Evolutionary conservation across 177 flowering plant genomes (phyloP), one percentile per base, ranked within the genome.

Genomic region (Vitis hybrid): DNA sequence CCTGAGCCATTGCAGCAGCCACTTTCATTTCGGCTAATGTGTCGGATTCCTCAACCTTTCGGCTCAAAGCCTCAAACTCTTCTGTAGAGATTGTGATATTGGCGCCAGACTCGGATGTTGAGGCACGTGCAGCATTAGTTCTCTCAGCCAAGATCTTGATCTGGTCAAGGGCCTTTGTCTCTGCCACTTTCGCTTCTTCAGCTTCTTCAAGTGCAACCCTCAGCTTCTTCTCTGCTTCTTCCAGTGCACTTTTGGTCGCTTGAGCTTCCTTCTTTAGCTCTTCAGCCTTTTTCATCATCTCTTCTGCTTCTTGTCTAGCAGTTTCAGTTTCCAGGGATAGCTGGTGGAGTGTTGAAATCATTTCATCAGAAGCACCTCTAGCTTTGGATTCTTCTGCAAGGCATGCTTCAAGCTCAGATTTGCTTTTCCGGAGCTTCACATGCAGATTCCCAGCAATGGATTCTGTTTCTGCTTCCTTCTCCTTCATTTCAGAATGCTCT

Each of bases 1-100:
- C 97, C 73, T 93, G 97, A 39, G 98, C 99, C 77, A 82, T 66
- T 55, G 94, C 98, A 75, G 98, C 97, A 52, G 83, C 93, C 65
- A 93, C 92, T 77, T 88, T 95, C 94, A 95, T 88, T 66, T 87
- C 93, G 14, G 94, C 87, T 57, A 91, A 68, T 63, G 64, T 76
- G 29, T 87, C 88, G 5, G 90, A 89, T 73, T 89, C 97, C 71
- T 84, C 92, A 8, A 85, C 93, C 71, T 93, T 93, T 15, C 89
- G 74, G 65, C 88, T 91, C 74, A 95, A 77, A 64, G 93, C 77
- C 58, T 91, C 89, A 64, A 78, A 89, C 69, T 93, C 98, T 20
- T 93, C 97, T 57, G 61, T 78, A 8, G 99, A 95, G 29, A 95
- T 74, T 10, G 86, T 87, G 61, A 95, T 88, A 20, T 88, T 78